Evolutionary conservation across 2,329 filamentous ascomycete species (phyloP).

Genomic region (Fusarium sacchari): DNA sequence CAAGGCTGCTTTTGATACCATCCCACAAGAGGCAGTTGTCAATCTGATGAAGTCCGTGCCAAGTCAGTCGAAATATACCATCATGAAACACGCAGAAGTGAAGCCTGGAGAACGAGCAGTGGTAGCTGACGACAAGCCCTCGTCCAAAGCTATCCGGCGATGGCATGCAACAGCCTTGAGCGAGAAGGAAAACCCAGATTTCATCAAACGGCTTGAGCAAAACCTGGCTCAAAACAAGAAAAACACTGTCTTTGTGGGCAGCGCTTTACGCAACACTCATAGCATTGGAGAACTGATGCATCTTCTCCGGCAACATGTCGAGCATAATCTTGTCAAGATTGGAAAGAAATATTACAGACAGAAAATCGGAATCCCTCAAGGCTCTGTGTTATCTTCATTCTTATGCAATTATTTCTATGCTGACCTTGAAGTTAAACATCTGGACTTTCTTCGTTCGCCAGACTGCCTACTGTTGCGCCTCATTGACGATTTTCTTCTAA

Average conservation of each 20-base stretch:
- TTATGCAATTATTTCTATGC: slow-evolving; percentile 98
- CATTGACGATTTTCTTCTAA: slow-evolving; percentile 92
- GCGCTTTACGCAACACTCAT: slow-evolving; percentile 66
- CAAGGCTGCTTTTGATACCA: slow-evolving; percentile 91
- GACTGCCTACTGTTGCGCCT: slow-evolving; percentile 80
- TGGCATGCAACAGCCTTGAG: slow-evolving; percentile 65
- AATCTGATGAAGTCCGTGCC: slow-evolving; percentile 69
- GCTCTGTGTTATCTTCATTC: slow-evolving; percentile 85
- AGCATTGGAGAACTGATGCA: slow-evolving; percentile 69
- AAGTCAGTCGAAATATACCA: slow-evolving; percentile 70
- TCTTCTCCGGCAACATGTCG: slow-evolving; percentile 83
- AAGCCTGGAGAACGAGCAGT: slow-evolving; percentile 55
- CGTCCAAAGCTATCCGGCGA: slow-evolving; percentile 54
- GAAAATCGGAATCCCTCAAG: slow-evolving; percentile 89
- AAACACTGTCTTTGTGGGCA: slow-evolving; percentile 83
- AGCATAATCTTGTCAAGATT: slow-evolving; percentile 85
- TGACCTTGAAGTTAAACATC: slow-evolving; percentile 76
- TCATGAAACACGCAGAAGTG: slow-evolving; percentile 80
- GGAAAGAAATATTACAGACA: slow-evolving; percentile 91
- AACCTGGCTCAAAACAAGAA: slow-evolving; percentile 58
- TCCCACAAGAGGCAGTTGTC: slow-evolving; percentile 82
- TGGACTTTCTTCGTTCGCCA: slow-evolving; percentile 69
- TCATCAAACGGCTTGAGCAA: slow-evolving; percentile 58
- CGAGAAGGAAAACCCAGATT: slow-evolving; percentile 52
- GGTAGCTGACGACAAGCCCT: slow-evolving; percentile 30